Conservation (phyloP, 116 monocot species). For the Papilionanthe hybrid region DNA sequence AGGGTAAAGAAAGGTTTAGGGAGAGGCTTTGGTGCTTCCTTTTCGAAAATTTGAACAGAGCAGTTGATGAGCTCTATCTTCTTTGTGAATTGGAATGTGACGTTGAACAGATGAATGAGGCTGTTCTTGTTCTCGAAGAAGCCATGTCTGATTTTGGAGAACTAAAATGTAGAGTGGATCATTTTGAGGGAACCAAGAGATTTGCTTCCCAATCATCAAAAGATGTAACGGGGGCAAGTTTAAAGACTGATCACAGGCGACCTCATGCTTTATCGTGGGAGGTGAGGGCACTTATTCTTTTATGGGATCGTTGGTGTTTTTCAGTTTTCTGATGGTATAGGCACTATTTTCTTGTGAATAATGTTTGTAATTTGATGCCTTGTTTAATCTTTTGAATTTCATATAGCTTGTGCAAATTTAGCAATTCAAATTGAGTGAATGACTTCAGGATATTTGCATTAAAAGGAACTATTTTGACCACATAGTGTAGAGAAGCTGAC, state of each 20-base stretch:
- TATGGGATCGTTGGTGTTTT: background rate
- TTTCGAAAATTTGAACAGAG: conserved; percentile 95
- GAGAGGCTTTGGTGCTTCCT: conserved; percentile 98
- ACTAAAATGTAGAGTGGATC: conserved; percentile 76
- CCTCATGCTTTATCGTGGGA: conserved; percentile 96
- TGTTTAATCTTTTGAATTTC: conserved; percentile 1
- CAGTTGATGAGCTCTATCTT: conserved; percentile 97
- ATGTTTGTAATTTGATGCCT: background rate
- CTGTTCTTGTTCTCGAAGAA: conserved; percentile 90
- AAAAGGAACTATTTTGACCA: background rate
- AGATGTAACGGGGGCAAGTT: conserved; percentile 47
- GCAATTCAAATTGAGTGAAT: background rate
- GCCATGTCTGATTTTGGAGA: conserved; percentile 88
- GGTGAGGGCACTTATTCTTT: conserved; percentile 29
- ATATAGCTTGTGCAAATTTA: background rate
- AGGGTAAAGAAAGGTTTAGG: conserved; percentile 95
- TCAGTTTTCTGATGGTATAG: background rate
- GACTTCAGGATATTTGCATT: background rate
- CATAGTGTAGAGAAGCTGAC: background rate
- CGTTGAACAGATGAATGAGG: conserved; percentile 90
- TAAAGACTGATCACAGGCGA: conserved; percentile 65
- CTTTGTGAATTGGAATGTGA: conserved; percentile 97
- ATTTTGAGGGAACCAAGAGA: conserved; percentile 68
- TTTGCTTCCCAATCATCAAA: conserved; percentile 35
- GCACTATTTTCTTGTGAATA: background rate